A percentile compares a stretch with the other conserved stretches of the same genome.
Evolutionary conservation across 176 grass and related monocot species (phyloP).

Genomic region (Avena eriantha): DNA sequence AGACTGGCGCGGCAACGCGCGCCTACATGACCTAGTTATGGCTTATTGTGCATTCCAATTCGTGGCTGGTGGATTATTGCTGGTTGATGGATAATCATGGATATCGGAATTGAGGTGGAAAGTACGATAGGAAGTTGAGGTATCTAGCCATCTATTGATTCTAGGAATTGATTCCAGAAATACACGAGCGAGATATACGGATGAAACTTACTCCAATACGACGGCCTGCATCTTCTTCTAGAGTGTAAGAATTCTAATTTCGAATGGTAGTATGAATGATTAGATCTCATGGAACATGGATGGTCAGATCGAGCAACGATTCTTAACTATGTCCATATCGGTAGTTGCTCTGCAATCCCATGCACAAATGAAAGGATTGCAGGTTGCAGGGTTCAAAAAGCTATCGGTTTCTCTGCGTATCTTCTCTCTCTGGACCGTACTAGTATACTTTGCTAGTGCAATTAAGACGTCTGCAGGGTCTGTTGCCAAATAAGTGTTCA

Average conservation of each 20-base stretch:
- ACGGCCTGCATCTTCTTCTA: too few relatives aligned
- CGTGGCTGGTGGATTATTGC: background rate
- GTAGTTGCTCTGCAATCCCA: background rate
- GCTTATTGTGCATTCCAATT: background rate
- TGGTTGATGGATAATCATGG: background rate
- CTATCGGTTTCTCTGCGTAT: constrained; percentile 4
- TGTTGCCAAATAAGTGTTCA: background rate
- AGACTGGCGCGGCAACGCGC: too few relatives aligned
- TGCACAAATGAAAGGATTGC: background rate
- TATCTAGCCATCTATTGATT: background rate
- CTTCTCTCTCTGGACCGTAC: background rate
- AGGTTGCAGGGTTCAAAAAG: background rate
- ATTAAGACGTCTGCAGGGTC: background rate
- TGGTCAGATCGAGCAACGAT: background rate
- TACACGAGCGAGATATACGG: background rate
- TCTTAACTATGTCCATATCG: constrained; percentile 13
- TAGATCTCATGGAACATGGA: background rate
- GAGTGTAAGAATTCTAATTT: background rate
- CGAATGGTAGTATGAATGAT: too few relatives aligned
- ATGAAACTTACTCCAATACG: background rate
- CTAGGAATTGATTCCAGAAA: background rate
- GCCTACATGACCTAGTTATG: too few relatives aligned
- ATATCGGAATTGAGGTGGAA: background rate
- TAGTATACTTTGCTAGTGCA: too few relatives aligned
- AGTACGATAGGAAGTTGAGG: background rate